Conservation (phyloP, 768 basidiomycete species). For the Suillus decipiens region DNA sequence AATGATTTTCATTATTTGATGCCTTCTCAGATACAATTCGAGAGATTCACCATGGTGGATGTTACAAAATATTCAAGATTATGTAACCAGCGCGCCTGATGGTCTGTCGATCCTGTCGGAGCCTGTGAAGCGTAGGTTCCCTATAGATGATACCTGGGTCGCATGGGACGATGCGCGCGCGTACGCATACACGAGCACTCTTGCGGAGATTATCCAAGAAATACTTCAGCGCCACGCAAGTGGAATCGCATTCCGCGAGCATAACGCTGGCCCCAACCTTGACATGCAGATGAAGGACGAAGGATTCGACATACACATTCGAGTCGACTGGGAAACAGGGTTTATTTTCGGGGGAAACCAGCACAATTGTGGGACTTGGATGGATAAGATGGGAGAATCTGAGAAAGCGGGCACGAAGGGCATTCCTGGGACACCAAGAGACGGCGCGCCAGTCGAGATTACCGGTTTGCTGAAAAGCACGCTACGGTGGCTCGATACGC, state of each 20-base stretch:
- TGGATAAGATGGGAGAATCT: conserved; percentile 99
- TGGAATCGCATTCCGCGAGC: conserved; percentile 92
- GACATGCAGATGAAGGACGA: conserved; percentile 94
- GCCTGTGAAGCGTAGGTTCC: conserved; percentile 89
- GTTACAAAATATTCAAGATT: conserved; percentile 98
- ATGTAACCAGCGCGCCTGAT: conserved; percentile 79
- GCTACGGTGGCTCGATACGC: conserved; percentile 79
- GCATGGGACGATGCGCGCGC: conserved; percentile 85
- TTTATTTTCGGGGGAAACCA: conserved; percentile 85
- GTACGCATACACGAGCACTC: conserved; percentile 75
- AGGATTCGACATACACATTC: conserved; percentile 91
- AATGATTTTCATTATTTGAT: not conserved
- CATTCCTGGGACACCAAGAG: conserved; percentile 92
- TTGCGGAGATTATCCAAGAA: conserved; percentile 97
- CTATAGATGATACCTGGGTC: conserved; percentile 92
- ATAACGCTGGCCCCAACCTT: conserved; percentile 96
- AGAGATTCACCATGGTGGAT: conserved; percentile 99
- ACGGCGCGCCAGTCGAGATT: conserved; percentile 96
- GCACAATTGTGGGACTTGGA: conserved; percentile 92
- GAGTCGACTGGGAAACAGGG: conserved; percentile 96
- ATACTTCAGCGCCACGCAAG: conserved; percentile 91
- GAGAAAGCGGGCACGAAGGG: conserved; percentile 92
- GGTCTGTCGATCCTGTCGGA: conserved; percentile 81
- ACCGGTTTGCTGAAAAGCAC: conserved; percentile 93
- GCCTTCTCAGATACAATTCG: conserved; percentile 75